Evolutionary conservation across 75 land plant genomes (phyloP), one percentile per base, ranked within the genome.

Genomic region (Picea sitchensis): DNA sequence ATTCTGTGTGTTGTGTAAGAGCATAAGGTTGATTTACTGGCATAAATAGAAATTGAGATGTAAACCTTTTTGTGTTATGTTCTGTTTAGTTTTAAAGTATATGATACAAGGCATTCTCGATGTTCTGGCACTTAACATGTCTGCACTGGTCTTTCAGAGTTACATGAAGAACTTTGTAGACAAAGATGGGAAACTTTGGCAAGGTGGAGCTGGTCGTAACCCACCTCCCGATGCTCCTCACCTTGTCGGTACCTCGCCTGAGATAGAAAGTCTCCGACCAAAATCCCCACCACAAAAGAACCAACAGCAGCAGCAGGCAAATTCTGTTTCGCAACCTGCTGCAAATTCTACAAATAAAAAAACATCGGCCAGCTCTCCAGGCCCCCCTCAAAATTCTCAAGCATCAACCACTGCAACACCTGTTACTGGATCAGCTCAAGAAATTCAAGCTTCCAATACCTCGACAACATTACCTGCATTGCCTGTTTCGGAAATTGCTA

Each of bases 201-300:
- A 90, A 78, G 98, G 99, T 47, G 99, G 98, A 56, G 94, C 94
- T 62, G 99, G 99, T n/a, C 82, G 94, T 47, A 97, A 95, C 78
- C 99, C 99, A 54, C 96, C 96, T 14, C 88, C 92, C 6, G 99
- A 95, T 62, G 92, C 99, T n/a, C 93, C 96, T n/a, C 99, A 97
- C 79, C 90, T 97, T 13, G 93, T 95, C 18, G 79, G 87, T 3
- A 97, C 98, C 30, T 91, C 98, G 23, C 92, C 98, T 12, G 99
- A 97, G n/a, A 97, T 97, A 61, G 99, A 97, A 80, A 73, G 89
- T 17, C 93, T 97, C 11, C 89, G 99, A 12, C 99, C 99, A 44
- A 97, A 97, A 80, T 97, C 99, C 1, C 99, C 99, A 7, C 90
- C 87, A 81, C 93, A 97, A 73, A 85, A 87, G 65, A 96, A 91